These are phyloP conservation scores for Cephalotrichum gorgonifer DNA, from an alignment of 2,329 filamentous ascomycete species.

Conservation along the genomic window DNA sequence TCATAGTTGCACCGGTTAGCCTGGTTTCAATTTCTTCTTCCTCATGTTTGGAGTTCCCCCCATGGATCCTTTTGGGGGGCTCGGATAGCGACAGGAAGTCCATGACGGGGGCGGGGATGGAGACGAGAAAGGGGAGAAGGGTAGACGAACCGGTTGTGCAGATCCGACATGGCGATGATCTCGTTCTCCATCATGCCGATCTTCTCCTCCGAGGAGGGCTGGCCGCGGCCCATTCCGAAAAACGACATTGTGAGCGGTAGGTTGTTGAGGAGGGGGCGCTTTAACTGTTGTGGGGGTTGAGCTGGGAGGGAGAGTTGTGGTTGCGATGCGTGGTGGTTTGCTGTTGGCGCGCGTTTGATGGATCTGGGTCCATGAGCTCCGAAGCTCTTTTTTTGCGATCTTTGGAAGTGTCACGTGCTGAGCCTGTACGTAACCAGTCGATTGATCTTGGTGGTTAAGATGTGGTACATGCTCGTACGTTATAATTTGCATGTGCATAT, in stretches of 20 bases:
- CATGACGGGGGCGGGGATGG: background rate
- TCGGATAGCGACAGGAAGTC: background rate
- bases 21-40: too few species aligned
- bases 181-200: conserved; percentile 93
- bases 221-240: conserved; percentile 48
- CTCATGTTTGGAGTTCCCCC: too few species aligned
- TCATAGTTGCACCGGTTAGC: too few species aligned
- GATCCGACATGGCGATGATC: conserved; percentile 94
- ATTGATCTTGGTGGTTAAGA: background rate
- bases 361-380: too few species aligned
- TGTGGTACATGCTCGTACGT: background rate
- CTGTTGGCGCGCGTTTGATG: background rate
- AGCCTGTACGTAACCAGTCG: background rate
- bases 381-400: background rate
- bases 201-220: conserved; percentile 93
- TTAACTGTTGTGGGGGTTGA: background rate
- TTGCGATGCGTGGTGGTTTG: background rate
- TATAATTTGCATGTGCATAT: background rate
- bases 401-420: background rate
- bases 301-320: background rate
- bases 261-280: background rate
- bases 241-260: conserved; percentile 26
- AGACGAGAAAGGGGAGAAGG: background rate
- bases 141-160: conserved; percentile 78
- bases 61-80: background rate